These are phyloP conservation scores for Beta macrorhiza DNA, from an alignment of 179 eudicot species.

Conservation along the genomic window DNA sequence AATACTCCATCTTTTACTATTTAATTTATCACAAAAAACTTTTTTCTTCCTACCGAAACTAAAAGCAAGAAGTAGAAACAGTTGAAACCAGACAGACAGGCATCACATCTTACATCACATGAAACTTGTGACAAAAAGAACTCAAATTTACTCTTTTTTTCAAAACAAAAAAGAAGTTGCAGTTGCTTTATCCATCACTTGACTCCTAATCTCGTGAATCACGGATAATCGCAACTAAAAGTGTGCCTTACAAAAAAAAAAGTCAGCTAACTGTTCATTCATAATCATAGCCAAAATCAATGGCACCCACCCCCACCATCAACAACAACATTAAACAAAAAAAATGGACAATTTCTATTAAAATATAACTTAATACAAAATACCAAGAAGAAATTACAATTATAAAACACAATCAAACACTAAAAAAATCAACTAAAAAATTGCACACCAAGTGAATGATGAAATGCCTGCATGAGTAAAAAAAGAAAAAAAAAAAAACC, in stretches of 20 bases:
- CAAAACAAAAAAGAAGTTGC: slow-evolving; percentile 12
- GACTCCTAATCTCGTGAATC: slow-evolving; percentile 34
- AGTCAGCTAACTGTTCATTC: no score
- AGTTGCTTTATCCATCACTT: slow-evolving; percentile 30
- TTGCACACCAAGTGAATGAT: neutral
- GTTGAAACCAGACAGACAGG: no score
- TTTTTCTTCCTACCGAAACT: neutral
- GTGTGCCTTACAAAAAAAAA: slow-evolving; percentile 15
- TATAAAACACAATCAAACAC: neutral
- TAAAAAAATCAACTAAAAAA: neutral
- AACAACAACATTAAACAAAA: no score
- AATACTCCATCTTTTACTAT: slow-evolving; percentile 3
- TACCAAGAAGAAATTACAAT: neutral
- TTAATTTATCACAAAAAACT: neutral
- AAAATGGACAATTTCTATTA: no score
- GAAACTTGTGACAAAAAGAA: slow-evolving; percentile 28
- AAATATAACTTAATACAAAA: no score
- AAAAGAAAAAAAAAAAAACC: slow-evolving; percentile 2
- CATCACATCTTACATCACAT: slow-evolving; percentile 14
- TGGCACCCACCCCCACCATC: no score
- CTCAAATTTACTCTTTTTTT: slow-evolving; percentile 1
- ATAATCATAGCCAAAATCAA: no score
- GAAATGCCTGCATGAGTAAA: slow-evolving; percentile 13
- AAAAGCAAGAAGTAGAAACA: neutral
- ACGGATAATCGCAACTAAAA: slow-evolving; percentile 29